phyloP scores from a whole-genome alignment of 148 eudicot species.

The Cornus suecica region DNA sequence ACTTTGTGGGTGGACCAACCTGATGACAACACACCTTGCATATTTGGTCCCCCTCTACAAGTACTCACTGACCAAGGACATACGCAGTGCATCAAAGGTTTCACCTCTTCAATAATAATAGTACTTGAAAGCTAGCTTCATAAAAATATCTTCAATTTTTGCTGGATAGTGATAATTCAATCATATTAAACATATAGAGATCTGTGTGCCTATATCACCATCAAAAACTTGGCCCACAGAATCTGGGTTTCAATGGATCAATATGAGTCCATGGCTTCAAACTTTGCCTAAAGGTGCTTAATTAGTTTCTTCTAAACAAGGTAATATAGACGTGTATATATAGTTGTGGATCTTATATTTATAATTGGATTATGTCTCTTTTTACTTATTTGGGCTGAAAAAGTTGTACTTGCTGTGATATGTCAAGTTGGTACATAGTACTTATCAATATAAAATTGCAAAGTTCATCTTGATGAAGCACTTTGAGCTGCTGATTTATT shows the following conservation, averaged over 20 bases:
- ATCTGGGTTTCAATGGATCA: neutral
- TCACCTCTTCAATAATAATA: neutral
- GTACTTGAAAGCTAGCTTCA: neutral
- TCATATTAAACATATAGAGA: neutral
- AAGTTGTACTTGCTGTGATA: no score
- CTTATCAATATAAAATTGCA: no score
- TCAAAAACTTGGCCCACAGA: neutral
- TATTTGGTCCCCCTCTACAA: neutral
- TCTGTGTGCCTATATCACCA: slow-evolving; percentile 8
- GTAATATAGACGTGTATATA: neutral
- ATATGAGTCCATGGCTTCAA: neutral
- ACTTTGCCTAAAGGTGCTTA: neutral
- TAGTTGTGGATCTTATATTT: neutral
- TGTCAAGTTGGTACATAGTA: no score
- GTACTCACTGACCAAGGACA: neutral
- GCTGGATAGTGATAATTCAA: neutral
- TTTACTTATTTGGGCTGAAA: neutral
- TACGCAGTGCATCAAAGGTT: neutral
- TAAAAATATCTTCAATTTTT: slow-evolving; percentile 5
- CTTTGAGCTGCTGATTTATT: no score
- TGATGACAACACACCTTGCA: neutral
- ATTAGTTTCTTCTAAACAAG: neutral
- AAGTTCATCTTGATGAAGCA: no score
- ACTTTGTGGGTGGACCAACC: neutral
- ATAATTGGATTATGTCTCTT: no score